These are phyloP conservation scores for Nemania sp. DNA, from an alignment of 2,329 filamentous ascomycete species.

Conservation along the genomic window DNA sequence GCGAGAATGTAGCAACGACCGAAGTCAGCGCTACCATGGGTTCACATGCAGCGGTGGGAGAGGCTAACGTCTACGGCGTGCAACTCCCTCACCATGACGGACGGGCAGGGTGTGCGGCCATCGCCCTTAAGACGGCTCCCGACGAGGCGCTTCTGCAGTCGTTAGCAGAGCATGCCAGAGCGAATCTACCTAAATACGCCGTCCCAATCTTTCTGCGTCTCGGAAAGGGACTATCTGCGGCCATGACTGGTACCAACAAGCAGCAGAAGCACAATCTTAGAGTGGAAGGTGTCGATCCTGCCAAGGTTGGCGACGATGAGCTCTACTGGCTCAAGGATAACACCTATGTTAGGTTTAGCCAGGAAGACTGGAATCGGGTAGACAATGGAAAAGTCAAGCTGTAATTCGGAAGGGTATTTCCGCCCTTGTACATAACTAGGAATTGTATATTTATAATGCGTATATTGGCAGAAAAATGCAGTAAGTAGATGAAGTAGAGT, in stretches of 20 bases:
- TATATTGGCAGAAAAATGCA: background rate
- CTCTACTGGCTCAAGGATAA: conserved; percentile 75
- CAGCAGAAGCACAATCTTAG: conserved; percentile 83
- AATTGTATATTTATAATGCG: background rate
- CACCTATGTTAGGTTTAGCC: conserved; percentile 75
- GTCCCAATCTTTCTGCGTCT: conserved; percentile 82
- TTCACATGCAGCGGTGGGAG: conserved; percentile 72
- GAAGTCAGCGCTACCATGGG: conserved; percentile 85
- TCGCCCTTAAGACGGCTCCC: conserved; percentile 66
- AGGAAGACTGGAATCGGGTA: conserved; percentile 76
- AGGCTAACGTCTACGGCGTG: conserved; percentile 91
- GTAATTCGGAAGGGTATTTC: conserved; percentile 52
- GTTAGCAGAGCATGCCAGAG: conserved; percentile 69
- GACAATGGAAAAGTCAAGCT: conserved; percentile 77
- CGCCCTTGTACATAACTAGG: background rate
- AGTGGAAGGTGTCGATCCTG: conserved; percentile 78
- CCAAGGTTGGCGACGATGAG: conserved; percentile 61
- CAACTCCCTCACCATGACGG: conserved; percentile 84
- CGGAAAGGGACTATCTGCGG: conserved; percentile 66
- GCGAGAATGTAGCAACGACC: conserved; percentile 83
- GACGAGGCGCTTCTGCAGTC: conserved; percentile 63
- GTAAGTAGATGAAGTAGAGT: too few relatives aligned
- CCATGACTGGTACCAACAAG: conserved; percentile 87
- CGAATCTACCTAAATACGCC: conserved; percentile 77
- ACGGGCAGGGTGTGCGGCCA: conserved; percentile 82